A percentile compares a stretch with the other conserved stretches of the same genome.
Conservation (phyloP, 2,329 filamentous ascomycete genomes). For the Trichoderma breve region DNA sequence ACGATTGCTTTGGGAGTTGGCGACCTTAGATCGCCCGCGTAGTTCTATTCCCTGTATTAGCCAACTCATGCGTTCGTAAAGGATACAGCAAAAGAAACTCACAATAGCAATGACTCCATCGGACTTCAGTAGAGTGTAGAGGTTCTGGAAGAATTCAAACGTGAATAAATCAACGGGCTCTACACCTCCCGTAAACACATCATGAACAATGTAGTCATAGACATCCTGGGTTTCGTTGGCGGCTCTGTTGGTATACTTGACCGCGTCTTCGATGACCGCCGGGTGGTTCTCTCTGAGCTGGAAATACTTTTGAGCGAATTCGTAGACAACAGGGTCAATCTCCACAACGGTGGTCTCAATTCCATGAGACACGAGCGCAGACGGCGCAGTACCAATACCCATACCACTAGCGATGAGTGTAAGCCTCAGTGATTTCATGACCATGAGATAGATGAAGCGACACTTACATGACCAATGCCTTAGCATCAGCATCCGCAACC, state of each 20-base stretch:
- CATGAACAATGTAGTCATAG: constrained; percentile 94
- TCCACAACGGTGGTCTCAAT: constrained; percentile 93
- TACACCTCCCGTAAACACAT: constrained; percentile 95
- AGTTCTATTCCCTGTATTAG: constrained; percentile 62
- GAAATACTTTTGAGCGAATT: constrained; percentile 82
- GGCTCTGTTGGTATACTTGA: constrained; percentile 59
- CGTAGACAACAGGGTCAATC: constrained; percentile 85
- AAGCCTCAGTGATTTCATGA: not conserved
- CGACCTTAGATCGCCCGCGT: constrained; percentile 81
- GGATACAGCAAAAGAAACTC: constrained; percentile 35
- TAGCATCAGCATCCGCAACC: constrained; percentile 63
- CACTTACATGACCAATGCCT: constrained; percentile 79
- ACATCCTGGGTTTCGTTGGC: constrained; percentile 43
- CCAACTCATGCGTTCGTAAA: not conserved
- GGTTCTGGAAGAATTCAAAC: constrained; percentile 70
- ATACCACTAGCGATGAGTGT: constrained; percentile 61
- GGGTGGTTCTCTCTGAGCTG: constrained; percentile 73
- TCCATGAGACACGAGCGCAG: constrained; percentile 80
- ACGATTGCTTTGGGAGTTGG: constrained; percentile 76
- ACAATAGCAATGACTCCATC: constrained; percentile 87
- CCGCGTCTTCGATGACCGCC: constrained; percentile 78
- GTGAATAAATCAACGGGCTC: constrained; percentile 90
- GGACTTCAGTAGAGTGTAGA: constrained; percentile 69
- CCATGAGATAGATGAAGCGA: not conserved
- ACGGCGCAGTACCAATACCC: constrained; percentile 87